Base-by-base conservation (phyloP, 2,329 filamentous ascomycete species). In the Massarina eburnea region DNA sequence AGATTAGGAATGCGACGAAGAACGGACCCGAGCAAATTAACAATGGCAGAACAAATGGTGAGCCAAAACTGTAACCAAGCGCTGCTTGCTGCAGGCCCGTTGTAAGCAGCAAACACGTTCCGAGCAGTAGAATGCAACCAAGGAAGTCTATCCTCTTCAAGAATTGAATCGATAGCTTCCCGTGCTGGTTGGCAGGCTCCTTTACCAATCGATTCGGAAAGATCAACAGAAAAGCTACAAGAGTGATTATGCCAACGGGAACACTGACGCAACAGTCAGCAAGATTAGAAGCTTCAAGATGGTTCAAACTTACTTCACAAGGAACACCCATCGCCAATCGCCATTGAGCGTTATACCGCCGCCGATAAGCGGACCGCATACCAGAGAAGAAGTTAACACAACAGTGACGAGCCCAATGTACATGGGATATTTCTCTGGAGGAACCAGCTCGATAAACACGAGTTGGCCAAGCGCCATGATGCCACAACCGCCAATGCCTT, bases 401-500 rank as follows among this genome's bases (percentile, higher is more conserved):
- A 18, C 41, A 1, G 48, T 48, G 8, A 54, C 39, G 24, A 49
- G 24, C 3, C 36, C 39, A 7, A 44, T 45, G 26, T 48, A 51
- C n/a, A 19, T 10, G 8, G 48, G 38, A 2, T 37, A 45, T n/a
- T 52, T 49, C 9, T 30, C 39, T 1, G 42, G 48, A 2, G 50
- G 48, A 0, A 64, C 50, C 18, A 68, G 57, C 15, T 70, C 67
- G 32, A 64, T 61, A 15, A 64, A 55, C 17, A 65, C 52, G 17
- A 67, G 37, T 18, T 61, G 58, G n/a, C 54, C 55, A 8, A 70
- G 48, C 2, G 64, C 55, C 24, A 60, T 61, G n/a, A 58, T 47
- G n/a, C 67, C 66, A 3, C 59, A 56, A 3, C 58, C 65, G 7
- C 66, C 66, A 21, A 68, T 59, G 22, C 67, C 66, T 51, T 69